phyloP scores from a whole-genome alignment of 2,329 filamentous ascomycete species.

The Waltergamsia citrina region DNA sequence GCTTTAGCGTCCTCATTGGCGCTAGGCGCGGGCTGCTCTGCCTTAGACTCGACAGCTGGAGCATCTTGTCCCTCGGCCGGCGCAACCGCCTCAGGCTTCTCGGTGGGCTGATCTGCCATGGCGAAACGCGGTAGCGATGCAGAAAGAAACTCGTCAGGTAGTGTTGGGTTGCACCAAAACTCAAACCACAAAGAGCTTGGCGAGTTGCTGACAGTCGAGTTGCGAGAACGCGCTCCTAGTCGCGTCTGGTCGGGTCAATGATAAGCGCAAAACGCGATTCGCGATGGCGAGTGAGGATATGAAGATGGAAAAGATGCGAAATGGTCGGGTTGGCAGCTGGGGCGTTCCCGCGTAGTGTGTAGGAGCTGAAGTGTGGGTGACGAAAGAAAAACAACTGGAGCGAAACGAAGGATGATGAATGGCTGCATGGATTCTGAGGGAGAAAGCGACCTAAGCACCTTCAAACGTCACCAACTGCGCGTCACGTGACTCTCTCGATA shows the following conservation, averaged over 20 bases:
- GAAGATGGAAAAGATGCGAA: conserved; percentile 18
- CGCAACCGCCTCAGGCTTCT: conserved; percentile 24
- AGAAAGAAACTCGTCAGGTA: no score
- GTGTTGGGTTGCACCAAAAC: no score
- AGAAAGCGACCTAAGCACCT: not conserved
- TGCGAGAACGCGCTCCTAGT: conserved; percentile 1
- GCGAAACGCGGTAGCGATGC: conserved; percentile 7
- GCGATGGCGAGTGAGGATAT: conserved; percentile 16
- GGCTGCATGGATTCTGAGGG: conserved; percentile 8
- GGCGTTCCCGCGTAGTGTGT: conserved; percentile 14
- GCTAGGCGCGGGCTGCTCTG: conserved; percentile 20
- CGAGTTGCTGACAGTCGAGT: no score
- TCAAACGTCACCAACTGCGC: conserved; percentile 1
- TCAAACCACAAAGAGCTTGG: no score
- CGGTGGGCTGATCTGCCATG: conserved; percentile 28
- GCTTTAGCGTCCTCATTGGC: conserved; percentile 17
- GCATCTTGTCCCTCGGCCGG: conserved; percentile 19
- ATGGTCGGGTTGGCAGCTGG: conserved; percentile 11
- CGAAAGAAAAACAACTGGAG: conserved; percentile 19
- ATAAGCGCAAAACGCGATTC: conserved; percentile 7
- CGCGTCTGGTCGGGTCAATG: not conserved
- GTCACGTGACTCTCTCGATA: conserved; percentile 2
- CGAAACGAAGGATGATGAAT: conserved; percentile 16
- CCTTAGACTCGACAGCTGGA: conserved; percentile 21
- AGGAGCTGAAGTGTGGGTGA: conserved; percentile 21